Percentiles rank a stretch among this genome's conserved stretches.
phyloP scores from a whole-genome alignment of 2,329 filamentous ascomycete genomes.

The Colletotrichum tropicale region DNA sequence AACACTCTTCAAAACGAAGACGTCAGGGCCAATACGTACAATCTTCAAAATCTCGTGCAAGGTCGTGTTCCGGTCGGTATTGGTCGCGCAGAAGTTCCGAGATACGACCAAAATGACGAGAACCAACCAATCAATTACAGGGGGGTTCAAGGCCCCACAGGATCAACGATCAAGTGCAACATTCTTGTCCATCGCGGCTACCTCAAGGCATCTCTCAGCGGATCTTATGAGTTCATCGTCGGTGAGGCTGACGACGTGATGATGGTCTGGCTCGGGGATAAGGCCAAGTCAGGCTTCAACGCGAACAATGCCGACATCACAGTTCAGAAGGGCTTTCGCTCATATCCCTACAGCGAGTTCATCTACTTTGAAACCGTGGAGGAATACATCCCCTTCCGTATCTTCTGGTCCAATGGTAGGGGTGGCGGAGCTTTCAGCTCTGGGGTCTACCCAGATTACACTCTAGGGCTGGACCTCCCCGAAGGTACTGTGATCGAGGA shows the following conservation, averaged over 20 bases:
- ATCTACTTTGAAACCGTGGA: neutral
- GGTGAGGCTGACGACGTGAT: neutral
- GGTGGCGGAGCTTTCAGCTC: neutral
- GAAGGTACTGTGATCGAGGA: neutral
- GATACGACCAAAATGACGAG: neutral
- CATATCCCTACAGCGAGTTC: neutral
- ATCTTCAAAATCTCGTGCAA: neutral
- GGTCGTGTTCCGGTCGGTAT: neutral
- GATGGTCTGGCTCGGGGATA: neutral
- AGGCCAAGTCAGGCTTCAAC: neutral
- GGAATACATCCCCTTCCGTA: neutral
- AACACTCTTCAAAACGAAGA: neutral
- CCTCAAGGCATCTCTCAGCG: neutral
- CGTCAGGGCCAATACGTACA: neutral
- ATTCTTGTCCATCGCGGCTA: conserved; percentile 5
- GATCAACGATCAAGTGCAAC: neutral
- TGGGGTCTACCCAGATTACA: neutral
- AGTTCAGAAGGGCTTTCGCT: neutral
- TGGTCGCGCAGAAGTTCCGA: neutral
- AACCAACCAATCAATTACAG: neutral
- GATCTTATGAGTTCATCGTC: neutral
- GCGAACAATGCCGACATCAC: neutral
- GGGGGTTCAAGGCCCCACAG: neutral
- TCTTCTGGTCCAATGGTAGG: conserved; percentile 1
- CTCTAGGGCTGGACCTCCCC: neutral